These are phyloP conservation scores for Brasenia schreberi DNA, from an alignment of 164 flowering plant genomes.

Conservation along the genomic window DNA sequence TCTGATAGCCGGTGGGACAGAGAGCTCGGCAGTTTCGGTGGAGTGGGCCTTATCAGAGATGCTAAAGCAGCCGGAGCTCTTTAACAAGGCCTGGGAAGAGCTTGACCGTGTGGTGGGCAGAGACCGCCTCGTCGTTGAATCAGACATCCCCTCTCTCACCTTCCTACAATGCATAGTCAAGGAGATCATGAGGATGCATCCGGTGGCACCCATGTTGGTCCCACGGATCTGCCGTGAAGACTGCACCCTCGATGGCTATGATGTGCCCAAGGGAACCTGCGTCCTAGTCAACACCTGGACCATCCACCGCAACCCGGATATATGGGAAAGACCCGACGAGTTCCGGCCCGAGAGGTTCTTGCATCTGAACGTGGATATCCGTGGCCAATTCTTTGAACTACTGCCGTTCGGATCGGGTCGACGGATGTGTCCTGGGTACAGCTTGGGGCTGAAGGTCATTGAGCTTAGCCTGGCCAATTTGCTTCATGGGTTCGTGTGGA, in stretches of 20 bases:
- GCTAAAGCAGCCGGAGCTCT: slow-evolving; percentile 35
- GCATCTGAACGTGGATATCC: slow-evolving; percentile 42
- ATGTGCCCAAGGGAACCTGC: slow-evolving; percentile 37
- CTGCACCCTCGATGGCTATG: slow-evolving; percentile 35
- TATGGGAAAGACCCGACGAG: slow-evolving; percentile 50
- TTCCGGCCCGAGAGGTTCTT: slow-evolving; percentile 60
- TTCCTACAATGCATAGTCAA: slow-evolving; percentile 50
- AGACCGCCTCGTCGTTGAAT: slow-evolving; percentile 58
- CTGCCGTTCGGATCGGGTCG: slow-evolving; percentile 72
- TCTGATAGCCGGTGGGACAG: slow-evolving; percentile 64
- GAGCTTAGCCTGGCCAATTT: slow-evolving; percentile 42
- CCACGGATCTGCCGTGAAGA: slow-evolving; percentile 35
- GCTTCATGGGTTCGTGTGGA: slow-evolving; percentile 63
- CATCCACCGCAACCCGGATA: slow-evolving; percentile 44
- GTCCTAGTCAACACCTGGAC: slow-evolving; percentile 47
- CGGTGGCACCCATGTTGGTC: slow-evolving; percentile 59
- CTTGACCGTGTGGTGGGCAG: slow-evolving; percentile 57
- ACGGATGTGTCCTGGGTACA: slow-evolving; percentile 75
- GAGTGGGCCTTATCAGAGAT: slow-evolving; percentile 67
- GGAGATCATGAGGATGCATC: slow-evolving; percentile 79
- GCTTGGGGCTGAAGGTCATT: slow-evolving; percentile 50
- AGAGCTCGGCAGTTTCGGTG: slow-evolving; percentile 60
- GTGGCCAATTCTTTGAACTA: slow-evolving; percentile 55
- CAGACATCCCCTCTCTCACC: slow-evolving; percentile 46
- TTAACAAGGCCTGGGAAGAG: slow-evolving; percentile 49